Evolutionary conservation across 345 rosid genomes (phyloP), one percentile per base, ranked within the genome.

Genomic region (Adansonia digitata): DNA sequence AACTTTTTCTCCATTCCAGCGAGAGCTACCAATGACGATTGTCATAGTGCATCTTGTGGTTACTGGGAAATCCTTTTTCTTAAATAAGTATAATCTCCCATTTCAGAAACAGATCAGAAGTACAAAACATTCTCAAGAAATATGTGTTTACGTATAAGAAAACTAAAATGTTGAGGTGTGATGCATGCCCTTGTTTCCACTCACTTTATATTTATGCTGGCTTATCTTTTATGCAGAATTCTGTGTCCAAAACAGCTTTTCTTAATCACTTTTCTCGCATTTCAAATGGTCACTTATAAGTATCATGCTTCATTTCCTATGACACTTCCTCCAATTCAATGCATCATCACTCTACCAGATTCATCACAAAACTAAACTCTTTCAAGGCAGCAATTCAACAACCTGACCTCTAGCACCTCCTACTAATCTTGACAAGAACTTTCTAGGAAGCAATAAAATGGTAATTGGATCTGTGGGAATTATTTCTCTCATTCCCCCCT

Each of bases 401-500:
- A 22, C 60, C 22, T 55, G 27, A 27, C 3, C 26, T 53, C 29
- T 53, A n/a, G 14, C 59, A 22, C 59, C 29, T 9, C 20, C 27
- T 53, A 53, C 27, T 22, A 53, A 10, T 53, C 22, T 53, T 13
- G 20, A 53, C 15, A 55, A 22, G 60, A 73, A 20, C 64, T 56
- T 60, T 76, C 66, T 51, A 46, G 37, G 26, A 73, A 68, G 72
- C 17, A 46, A 59, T 60, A 74, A 61, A 66, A 48, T 56, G 1
- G 31, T 22, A 67, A 72, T 53, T 27, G 70, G 66, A 59, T 79
- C 67, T 43, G 72, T 45, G 45, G 60, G 66, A 70, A 79, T 42
- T 48, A 60, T 74, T 37, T 72, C 74, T 73, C 69, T 51, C 52
- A 53, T 77, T 40, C 45, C 70, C 70, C 77, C 63, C 37, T 22